Conservation (phyloP, 1,284 basidiomycete species). For the Cryptococcus sp. region DNA sequence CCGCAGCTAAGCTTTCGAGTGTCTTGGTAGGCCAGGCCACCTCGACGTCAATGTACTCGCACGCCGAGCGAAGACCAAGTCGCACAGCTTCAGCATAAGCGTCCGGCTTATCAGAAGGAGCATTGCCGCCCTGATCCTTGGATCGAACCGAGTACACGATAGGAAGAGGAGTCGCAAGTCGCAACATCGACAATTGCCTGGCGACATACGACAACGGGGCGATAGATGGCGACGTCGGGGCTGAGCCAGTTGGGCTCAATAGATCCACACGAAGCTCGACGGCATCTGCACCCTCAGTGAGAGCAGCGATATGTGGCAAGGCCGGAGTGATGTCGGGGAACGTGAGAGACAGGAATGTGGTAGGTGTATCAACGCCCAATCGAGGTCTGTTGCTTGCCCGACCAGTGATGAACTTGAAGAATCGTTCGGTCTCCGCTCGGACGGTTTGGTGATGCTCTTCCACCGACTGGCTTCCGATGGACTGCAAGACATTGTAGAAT, state of each 20-base stretch:
- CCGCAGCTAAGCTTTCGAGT: constrained; percentile 63
- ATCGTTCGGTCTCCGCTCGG: constrained; percentile 55
- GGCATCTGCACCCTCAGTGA: constrained; percentile 85
- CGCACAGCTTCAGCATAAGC: constrained; percentile 77
- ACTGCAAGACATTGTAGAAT: constrained; percentile 68
- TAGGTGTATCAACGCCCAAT: constrained; percentile 62
- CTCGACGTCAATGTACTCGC: constrained; percentile 94
- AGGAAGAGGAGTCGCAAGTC: constrained; percentile 76
- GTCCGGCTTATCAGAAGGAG: constrained; percentile 74
- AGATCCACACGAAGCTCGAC: constrained; percentile 93
- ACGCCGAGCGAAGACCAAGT: constrained; percentile 77
- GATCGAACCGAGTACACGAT: constrained; percentile 92
- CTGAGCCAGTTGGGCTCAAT: constrained; percentile 60
- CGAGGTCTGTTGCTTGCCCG: constrained; percentile 67
- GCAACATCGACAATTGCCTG: constrained; percentile 76
- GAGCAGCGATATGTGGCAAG: constrained; percentile 67
- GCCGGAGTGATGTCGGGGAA: constrained; percentile 82
- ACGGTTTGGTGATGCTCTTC: constrained; percentile 45
- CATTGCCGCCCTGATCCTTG: constrained; percentile 83
- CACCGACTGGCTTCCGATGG: constrained; percentile 37
- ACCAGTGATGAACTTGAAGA: constrained; percentile 88
- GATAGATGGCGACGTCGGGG: constrained; percentile 58
- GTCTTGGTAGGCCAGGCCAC: constrained; percentile 69
- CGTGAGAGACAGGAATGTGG: constrained; percentile 90
- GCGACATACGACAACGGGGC: constrained; percentile 75